Evolutionary conservation across 495 filamentous ascomycete genomes (phyloP).

Genomic region (Rhypophila decipiens): DNA sequence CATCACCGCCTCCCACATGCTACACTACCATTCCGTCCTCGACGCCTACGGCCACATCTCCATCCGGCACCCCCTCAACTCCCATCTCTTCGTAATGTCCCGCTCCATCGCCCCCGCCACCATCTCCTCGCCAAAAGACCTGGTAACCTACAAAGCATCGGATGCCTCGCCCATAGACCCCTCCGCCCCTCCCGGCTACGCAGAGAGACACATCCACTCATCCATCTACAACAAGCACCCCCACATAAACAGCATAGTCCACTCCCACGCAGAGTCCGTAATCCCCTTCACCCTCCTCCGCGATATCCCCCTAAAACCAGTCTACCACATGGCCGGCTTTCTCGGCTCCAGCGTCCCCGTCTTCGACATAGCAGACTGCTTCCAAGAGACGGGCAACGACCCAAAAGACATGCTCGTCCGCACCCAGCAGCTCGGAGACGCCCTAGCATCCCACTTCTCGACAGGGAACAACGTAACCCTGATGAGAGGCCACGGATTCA

Average conservation of each 20-base stretch:
- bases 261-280: constrained; percentile 42
- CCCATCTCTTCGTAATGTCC: constrained; percentile 39
- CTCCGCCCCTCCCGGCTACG: constrained; percentile 25
- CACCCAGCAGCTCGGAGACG: constrained; percentile 22
- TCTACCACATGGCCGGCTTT: constrained; percentile 45
- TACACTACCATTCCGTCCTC: constrained; percentile 36
- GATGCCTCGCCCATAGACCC: constrained; percentile 34
- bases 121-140: constrained; percentile 34
- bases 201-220: constrained; percentile 47
- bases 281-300: constrained; percentile 38
- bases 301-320: constrained; percentile 33
- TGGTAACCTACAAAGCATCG: constrained; percentile 37
- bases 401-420: constrained; percentile 39
- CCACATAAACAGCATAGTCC: constrained; percentile 36
- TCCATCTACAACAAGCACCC: constrained; percentile 42
- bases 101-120: constrained; percentile 38
- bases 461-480: constrained; percentile 32
- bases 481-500: constrained; percentile 47
- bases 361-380: constrained; percentile 28
- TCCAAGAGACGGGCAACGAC: constrained; percentile 15
- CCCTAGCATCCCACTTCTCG: constrained; percentile 19
- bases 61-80: constrained; percentile 36
- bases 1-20: constrained; percentile 24
- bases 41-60: constrained; percentile 52
- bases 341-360: constrained; percentile 24